These are phyloP conservation scores for Hortiboletus campestris DNA, from an alignment of 768 basidiomycete species.

Conservation along the genomic window DNA sequence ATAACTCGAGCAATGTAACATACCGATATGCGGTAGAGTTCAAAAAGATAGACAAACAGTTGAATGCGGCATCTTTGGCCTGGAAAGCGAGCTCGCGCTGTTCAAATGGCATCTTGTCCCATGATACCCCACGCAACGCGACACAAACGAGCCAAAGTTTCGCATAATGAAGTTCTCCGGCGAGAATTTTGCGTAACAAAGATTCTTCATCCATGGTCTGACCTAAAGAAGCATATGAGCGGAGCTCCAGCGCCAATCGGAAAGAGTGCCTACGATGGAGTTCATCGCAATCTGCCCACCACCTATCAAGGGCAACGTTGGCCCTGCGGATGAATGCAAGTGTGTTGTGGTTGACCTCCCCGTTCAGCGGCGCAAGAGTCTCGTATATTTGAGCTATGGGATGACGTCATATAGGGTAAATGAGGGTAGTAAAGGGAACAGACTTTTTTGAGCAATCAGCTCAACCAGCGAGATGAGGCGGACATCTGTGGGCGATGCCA, in stretches of 20 bases:
- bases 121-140: slow-evolving; percentile 84
- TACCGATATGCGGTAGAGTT: slow-evolving; percentile 79
- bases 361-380: slow-evolving; percentile 80
- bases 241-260: not conserved
- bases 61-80: slow-evolving; percentile 88
- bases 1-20: slow-evolving; percentile 15
- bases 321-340: slow-evolving; percentile 86
- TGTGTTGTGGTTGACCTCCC: slow-evolving; percentile 82
- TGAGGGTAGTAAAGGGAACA: slow-evolving; percentile 20
- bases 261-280: slow-evolving; percentile 59
- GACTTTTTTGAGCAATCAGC: slow-evolving; percentile 88
- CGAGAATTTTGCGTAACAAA: slow-evolving; percentile 81
- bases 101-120: slow-evolving; percentile 96
- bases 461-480: slow-evolving; percentile 86
- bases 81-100: slow-evolving; percentile 94
- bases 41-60: slow-evolving; percentile 82
- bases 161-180: slow-evolving; percentile 86
- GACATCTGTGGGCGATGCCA: slow-evolving; percentile 89
- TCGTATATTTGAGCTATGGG: slow-evolving; percentile 86
- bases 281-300: slow-evolving; percentile 88
- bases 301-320: slow-evolving; percentile 82
- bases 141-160: slow-evolving; percentile 95
- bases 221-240: slow-evolving; percentile 39
- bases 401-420: slow-evolving; percentile 1
- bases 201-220: slow-evolving; percentile 83